Evolutionary conservation across 495 filamentous ascomycete species (phyloP).

Genomic region (Bathelium albidoporum): DNA sequence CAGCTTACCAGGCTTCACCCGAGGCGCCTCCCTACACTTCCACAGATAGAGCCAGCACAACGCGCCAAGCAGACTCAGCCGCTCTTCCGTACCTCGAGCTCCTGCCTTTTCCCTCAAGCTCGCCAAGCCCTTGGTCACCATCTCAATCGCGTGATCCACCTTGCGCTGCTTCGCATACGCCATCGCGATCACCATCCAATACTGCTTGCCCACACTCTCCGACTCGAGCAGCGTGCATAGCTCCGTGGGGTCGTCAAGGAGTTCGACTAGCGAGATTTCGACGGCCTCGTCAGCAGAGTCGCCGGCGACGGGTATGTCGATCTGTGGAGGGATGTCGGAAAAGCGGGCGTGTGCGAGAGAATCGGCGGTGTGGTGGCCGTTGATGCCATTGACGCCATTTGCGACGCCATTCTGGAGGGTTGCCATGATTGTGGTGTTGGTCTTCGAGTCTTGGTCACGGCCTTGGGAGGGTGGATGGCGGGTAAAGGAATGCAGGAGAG

Average conservation of each 20-base stretch:
- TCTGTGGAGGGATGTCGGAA: constrained; percentile 74
- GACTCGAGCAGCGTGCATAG: constrained; percentile 89
- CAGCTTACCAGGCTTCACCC: constrained; percentile 33
- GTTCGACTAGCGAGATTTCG: constrained; percentile 81
- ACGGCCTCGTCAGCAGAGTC: constrained; percentile 68
- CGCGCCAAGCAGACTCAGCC: constrained; percentile 69
- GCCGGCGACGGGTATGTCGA: constrained; percentile 81
- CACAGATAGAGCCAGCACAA: constrained; percentile 87
- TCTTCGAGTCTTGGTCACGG: neutral
- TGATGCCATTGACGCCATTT: neutral
- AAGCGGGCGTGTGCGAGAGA: constrained; percentile 45
- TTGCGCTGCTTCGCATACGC: constrained; percentile 96
- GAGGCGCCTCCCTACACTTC: constrained; percentile 85
- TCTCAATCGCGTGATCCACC: constrained; percentile 87
- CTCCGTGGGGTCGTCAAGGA: constrained; percentile 91
- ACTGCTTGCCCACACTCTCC: constrained; percentile 72
- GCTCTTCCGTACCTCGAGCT: constrained; percentile 61
- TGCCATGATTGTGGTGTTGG: neutral
- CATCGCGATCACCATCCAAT: constrained; percentile 91
- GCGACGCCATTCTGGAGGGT: neutral
- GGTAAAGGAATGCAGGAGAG: neutral
- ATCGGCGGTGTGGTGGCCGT: neutral
- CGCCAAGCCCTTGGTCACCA: constrained; percentile 70
- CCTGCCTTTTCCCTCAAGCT: constrained; percentile 46
- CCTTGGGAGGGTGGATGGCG: neutral